Evolutionary conservation across 257 asterid genomes (phyloP).

Genomic region (Catharanthus roseus): DNA sequence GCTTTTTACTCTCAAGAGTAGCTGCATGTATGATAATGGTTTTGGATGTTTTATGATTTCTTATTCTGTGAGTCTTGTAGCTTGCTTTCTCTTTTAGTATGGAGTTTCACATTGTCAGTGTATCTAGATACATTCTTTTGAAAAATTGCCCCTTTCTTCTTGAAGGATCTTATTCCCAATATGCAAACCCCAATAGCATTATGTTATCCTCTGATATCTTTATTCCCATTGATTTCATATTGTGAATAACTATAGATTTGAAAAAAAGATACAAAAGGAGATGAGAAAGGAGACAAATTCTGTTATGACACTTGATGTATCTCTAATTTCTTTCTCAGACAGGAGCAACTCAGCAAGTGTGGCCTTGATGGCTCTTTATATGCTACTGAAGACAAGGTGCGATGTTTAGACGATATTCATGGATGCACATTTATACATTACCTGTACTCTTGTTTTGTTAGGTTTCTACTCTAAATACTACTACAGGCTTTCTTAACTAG

Average conservation of each 20-base stretch:
- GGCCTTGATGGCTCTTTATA: constrained; percentile 81
- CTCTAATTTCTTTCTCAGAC: constrained; percentile 40
- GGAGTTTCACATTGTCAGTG: neutral
- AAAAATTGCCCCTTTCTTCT: neutral
- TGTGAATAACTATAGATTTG: neutral
- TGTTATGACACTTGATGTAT: constrained; percentile 1
- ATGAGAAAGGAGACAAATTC: neutral
- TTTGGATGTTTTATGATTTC: neutral
- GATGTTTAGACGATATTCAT: neutral
- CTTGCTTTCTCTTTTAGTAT: neutral
- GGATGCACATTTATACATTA: neutral
- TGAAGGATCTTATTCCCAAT: neutral
- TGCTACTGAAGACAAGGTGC: constrained; percentile 76
- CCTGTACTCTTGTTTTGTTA: neutral
- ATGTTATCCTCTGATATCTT: neutral
- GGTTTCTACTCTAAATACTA: neutral
- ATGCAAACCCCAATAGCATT: neutral
- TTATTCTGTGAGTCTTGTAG: neutral
- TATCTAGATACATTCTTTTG: neutral
- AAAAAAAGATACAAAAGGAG: neutral
- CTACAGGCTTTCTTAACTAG: neutral
- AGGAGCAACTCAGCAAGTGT: constrained; percentile 77
- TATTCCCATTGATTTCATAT: neutral
- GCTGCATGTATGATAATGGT: neutral
- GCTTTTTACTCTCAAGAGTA: neutral